Base-by-base conservation (phyloP, 257 asterid genomes). In the Solanum appendiculatum region DNA sequence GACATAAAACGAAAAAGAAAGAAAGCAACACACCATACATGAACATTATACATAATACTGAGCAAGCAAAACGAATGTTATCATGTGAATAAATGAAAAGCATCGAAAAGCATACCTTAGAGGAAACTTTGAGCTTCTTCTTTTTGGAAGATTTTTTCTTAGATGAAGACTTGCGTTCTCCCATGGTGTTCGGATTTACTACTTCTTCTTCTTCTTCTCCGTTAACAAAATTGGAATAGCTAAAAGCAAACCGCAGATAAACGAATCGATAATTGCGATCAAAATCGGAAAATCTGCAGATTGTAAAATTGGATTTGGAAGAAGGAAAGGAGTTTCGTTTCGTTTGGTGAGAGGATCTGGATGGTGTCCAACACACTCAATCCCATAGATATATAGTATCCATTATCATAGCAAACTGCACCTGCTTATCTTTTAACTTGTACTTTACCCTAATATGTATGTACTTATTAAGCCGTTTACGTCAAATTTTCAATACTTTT, bases 51-150 rank as follows among this genome's bases (percentile, higher is more conserved):
- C 34, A 73, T 27, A 56, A 25, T 75, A 23, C 9, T 74, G 11
- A 73, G 20, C 82, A 37, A 73, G 20, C 51, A 13, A 73, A 3
- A 36, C 16, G 82, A 74, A 74, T 39, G 20, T 69, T 18, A 54
- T 54, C 20, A 54, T 6, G 63, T 54, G n/a, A 18, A 54, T 6
- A 6, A 7, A 54, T 54, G 11, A n/a, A 37, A 60, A 60, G 37
- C 27, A 5, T 54, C 9, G 66, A 39, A 25, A 56, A 78, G 11
- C 56, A 86, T 6, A 94, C 98, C 96, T 90, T 78, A 37, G 92
- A 92, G 84, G 92, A 91, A 74, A 88, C 80, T 82, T 91, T 95
- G 72, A 93, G 91, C 90, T 92, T 94, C 90, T 87, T 93, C 88
- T 85, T 89, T 91, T 91, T 94, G 12, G 92, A 90, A 37, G 94